Percentiles rank a stretch among this genome's conserved stretches.
Conservation (phyloP, 331 rosid species). For the Telfairia occidentalis region DNA sequence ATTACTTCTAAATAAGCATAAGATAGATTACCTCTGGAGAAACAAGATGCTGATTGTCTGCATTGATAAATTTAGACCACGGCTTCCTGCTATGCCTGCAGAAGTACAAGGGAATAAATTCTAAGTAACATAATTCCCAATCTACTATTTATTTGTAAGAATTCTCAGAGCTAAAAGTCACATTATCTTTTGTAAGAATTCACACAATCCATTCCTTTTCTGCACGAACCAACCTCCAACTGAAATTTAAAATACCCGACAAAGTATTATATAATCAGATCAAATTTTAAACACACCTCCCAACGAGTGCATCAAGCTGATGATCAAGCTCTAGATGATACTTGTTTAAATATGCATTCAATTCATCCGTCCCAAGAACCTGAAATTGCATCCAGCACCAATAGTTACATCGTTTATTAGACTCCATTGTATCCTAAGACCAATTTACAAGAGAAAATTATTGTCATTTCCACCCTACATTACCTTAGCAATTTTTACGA, state of each 20-base stretch:
- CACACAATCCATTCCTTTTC: background rate
- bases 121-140: background rate
- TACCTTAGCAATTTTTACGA: constrained; percentile 87
- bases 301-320: constrained; percentile 81
- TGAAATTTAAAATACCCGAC: too few species aligned
- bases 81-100: constrained; percentile 96
- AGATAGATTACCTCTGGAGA: constrained; percentile 69
- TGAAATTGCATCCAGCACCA: constrained; percentile 17
- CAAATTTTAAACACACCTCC: constrained; percentile 39
- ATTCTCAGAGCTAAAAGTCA: background rate
- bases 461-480: background rate
- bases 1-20: background rate
- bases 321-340: constrained; percentile 80
- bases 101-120: constrained; percentile 1
- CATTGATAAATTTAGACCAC: constrained; percentile 84
- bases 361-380: constrained; percentile 93
- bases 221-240: too few species aligned
- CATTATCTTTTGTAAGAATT: background rate
- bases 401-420: background rate
- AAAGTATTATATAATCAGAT: background rate
- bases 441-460: background rate
- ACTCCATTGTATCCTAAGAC: background rate
- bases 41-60: constrained; percentile 91
- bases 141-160: background rate
- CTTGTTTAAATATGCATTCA: constrained; percentile 72